Evolutionary conservation across 1,139 yeast genomes (phyloP).

Genomic region (Pichia sp.): DNA sequence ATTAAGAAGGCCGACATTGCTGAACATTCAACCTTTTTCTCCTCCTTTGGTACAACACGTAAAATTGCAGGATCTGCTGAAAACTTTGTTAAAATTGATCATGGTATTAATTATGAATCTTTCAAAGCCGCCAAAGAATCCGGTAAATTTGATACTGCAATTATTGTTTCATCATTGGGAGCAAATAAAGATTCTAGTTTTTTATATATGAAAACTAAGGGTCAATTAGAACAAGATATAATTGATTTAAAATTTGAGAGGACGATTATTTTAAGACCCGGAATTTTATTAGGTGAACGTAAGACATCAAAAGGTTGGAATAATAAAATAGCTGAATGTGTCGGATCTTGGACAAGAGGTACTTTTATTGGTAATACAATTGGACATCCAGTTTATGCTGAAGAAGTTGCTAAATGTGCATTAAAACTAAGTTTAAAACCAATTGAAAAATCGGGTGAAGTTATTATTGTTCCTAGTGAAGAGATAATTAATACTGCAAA

Average conservation of each 20-base stretch:
- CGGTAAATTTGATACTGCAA: conserved; percentile 53
- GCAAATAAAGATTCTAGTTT: conserved; percentile 50
- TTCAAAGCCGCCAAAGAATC: conserved; percentile 66
- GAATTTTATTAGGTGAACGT: conserved; percentile 57
- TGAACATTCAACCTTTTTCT: conserved; percentile 36
- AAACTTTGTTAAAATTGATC: conserved; percentile 61
- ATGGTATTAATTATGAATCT: conserved; percentile 56
- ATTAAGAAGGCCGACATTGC: conserved; percentile 20
- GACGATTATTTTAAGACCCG: conserved; percentile 68
- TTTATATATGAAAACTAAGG: conserved; percentile 55
- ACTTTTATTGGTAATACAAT: conserved; percentile 31
- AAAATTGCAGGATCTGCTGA: conserved; percentile 65
- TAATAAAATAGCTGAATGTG: conserved; percentile 25
- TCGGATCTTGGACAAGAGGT: conserved; percentile 35
- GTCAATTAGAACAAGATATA: conserved; percentile 57
- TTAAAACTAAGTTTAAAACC: conserved; percentile 25
- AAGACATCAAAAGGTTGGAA: conserved; percentile 36
- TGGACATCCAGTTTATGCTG: conserved; percentile 39
- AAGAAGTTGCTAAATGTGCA: conserved; percentile 46
- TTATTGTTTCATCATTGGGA: conserved; percentile 56
- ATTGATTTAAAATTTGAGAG: conserved; percentile 54
- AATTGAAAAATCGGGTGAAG: conserved; percentile 21
- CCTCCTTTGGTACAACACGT: conserved; percentile 72
- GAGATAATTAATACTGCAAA: conserved; percentile 21
- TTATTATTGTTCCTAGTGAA: conserved; percentile 17